Conservation (phyloP, 2,329 filamentous ascomycete species). For the Mycosphaerelloides madeirae region DNA sequence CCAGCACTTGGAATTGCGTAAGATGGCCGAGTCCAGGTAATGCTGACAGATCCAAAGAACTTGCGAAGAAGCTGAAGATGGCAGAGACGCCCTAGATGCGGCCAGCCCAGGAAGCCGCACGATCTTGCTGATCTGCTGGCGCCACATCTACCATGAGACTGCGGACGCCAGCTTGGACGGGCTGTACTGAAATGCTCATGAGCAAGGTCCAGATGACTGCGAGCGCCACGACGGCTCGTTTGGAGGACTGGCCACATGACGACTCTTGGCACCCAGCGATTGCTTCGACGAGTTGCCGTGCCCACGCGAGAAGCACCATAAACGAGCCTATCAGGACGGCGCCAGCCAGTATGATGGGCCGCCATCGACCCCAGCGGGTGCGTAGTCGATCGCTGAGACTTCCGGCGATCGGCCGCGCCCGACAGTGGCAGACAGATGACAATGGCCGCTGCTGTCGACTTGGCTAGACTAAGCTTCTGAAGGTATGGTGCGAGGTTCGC, state of each 20-base stretch:
- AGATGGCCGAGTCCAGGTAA: slow-evolving; percentile 11
- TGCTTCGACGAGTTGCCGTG: slow-evolving; percentile 5
- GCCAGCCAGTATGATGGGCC: slow-evolving; percentile 19
- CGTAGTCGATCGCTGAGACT: slow-evolving; percentile 12
- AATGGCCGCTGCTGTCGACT: slow-evolving; percentile 16
- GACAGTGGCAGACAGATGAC: slow-evolving; percentile 18
- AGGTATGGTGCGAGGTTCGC: slow-evolving; percentile 19
- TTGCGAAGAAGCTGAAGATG: slow-evolving; percentile 19
- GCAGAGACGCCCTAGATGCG: slow-evolving; percentile 14
- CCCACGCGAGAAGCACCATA: slow-evolving; percentile 14
- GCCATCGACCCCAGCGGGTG: slow-evolving; percentile 11
- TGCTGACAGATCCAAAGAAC: slow-evolving; percentile 8
- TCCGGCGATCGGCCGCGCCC: slow-evolving; percentile 13
- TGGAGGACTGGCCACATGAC: neutral
- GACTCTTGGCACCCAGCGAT: neutral
- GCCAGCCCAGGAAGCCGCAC: slow-evolving; percentile 11
- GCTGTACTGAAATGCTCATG: slow-evolving; percentile 12
- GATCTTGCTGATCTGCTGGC: slow-evolving; percentile 11
- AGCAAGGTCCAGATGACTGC: slow-evolving; percentile 13
- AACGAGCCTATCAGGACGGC: slow-evolving; percentile 7
- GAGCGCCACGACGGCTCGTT: neutral
- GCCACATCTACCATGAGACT: slow-evolving; percentile 17
- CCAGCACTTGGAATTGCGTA: slow-evolving; percentile 17
- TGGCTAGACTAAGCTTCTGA: slow-evolving; percentile 17
- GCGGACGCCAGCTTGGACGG: slow-evolving; percentile 16